A percentile compares a stretch with the other conserved stretches of the same genome.
These are phyloP conservation scores for Monosporascus sp. DNA, from an alignment of 2,329 filamentous ascomycete genomes.

Conservation along the genomic window DNA sequence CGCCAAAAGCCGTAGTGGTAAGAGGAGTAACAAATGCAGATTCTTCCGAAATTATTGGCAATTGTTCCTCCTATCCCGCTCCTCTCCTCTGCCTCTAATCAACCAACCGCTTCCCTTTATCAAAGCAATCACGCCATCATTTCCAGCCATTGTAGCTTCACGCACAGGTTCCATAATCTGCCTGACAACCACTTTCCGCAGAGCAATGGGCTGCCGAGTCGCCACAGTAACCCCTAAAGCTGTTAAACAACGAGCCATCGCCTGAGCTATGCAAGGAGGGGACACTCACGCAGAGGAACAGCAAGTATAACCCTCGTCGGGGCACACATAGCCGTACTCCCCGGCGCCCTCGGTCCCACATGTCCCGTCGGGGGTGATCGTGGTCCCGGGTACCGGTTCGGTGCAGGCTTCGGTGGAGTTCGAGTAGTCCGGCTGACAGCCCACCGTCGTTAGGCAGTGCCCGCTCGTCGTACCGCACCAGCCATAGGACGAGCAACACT, in stretches of 20 bases:
- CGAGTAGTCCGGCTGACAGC: slow-evolving; percentile 24
- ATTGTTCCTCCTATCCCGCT: too few species aligned
- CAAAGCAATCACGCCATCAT: too few species aligned
- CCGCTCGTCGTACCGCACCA: slow-evolving; percentile 24
- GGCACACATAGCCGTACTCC: slow-evolving; percentile 23
- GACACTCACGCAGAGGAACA: slow-evolving; percentile 23
- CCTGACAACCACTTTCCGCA: slow-evolving; percentile 21
- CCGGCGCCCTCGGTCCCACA: slow-evolving; percentile 22
- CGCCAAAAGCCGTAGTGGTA: too few species aligned
- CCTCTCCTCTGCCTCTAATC: too few species aligned
- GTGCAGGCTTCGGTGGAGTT: slow-evolving; percentile 20
- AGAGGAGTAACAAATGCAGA: too few species aligned
- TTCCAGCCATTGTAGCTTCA: too few species aligned
- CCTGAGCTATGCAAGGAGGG: not conserved
- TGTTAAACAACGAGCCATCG: not conserved
- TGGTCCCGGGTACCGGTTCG: slow-evolving; percentile 19
- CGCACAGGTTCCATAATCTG: slow-evolving; percentile 16
- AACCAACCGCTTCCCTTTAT: too few species aligned
- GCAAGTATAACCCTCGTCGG: slow-evolving; percentile 16
- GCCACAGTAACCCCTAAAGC: slow-evolving; percentile 24
- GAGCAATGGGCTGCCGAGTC: slow-evolving; percentile 23
- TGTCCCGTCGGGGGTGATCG: slow-evolving; percentile 26
- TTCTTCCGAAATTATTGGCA: too few species aligned
- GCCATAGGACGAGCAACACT: slow-evolving; percentile 25
- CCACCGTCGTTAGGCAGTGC: slow-evolving; percentile 24